Conservation (phyloP, 116 monocot genomes). For the Iris pallida region DNA sequence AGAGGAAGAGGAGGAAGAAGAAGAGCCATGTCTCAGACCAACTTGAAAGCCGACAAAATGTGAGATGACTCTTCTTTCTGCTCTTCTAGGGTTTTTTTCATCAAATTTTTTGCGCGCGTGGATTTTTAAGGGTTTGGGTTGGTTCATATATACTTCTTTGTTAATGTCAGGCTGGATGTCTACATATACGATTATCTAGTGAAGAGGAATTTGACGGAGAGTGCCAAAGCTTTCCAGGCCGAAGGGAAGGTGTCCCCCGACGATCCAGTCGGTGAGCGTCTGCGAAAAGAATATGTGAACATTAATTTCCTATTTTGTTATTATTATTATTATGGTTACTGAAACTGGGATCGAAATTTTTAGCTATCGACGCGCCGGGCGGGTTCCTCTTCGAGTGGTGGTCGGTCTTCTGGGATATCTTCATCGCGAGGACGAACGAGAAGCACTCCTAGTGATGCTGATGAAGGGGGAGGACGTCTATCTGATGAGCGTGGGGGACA, state of each 20-base stretch:
- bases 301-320: too few relatives aligned
- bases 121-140: too few relatives aligned
- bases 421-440: conserved; percentile 79
- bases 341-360: too few relatives aligned
- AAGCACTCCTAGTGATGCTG: conserved; percentile 80
- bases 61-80: too few relatives aligned
- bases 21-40: too few relatives aligned
- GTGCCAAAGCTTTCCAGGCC: conserved; percentile 87
- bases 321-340: too few relatives aligned
- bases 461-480: conserved; percentile 78
- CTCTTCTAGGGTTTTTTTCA: too few relatives aligned
- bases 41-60: too few relatives aligned
- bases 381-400: conserved; percentile 97
- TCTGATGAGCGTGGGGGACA: conserved; percentile 83
- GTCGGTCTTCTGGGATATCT: conserved; percentile 93
- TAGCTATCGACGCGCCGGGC: conserved; percentile 85
- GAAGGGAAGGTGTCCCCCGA: conserved; percentile 90
- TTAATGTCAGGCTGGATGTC: conserved; percentile 57
- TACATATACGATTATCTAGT: conserved; percentile 87
- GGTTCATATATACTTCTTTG: too few relatives aligned
- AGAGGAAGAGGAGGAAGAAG: too few relatives aligned
- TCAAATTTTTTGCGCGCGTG: too few relatives aligned
- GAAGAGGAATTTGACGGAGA: conserved; percentile 66
- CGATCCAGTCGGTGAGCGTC: conserved; percentile 68
- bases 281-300: too few relatives aligned